Percentiles rank a stretch among this genome's conserved stretches.
These are phyloP conservation scores for Vitis hybrid DNA, from an alignment of 177 flowering plant species.

Conservation along the genomic window DNA sequence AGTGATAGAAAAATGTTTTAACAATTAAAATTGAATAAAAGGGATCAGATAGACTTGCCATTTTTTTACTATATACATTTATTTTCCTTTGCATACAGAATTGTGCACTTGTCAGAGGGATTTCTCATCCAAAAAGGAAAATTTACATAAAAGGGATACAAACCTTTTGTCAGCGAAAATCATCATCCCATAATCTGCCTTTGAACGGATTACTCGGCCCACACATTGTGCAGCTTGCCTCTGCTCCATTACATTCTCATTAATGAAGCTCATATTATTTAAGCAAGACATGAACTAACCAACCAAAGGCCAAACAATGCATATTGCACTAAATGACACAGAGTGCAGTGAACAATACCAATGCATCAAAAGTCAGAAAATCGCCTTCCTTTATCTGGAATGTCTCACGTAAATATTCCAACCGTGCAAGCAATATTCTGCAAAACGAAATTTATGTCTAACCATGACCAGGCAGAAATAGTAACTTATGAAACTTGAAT, in stretches of 20 bases:
- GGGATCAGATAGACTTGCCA: too few species aligned
- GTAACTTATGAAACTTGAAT: neutral
- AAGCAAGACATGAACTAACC: constrained; percentile 1
- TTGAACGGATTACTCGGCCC: constrained; percentile 95
- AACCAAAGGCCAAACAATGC: neutral
- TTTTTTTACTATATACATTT: too few species aligned
- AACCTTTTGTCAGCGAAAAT: constrained; percentile 99
- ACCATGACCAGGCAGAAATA: neutral
- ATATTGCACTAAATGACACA: neutral
- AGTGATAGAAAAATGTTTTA: too few species aligned
- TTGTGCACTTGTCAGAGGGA: too few species aligned
- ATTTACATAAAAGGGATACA: neutral
- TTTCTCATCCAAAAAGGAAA: neutral
- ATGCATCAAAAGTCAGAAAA: constrained; percentile 94
- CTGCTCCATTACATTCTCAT: constrained; percentile 37
- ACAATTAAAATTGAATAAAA: too few species aligned
- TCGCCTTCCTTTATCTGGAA: constrained; percentile 99
- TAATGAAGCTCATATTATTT: constrained; percentile 5
- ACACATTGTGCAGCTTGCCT: constrained; percentile 99
- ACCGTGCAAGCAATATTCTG: constrained; percentile 89
- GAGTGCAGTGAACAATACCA: constrained; percentile 51
- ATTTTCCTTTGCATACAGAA: too few species aligned
- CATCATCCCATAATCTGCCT: constrained; percentile 99
- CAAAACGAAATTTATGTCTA: constrained; percentile 10
- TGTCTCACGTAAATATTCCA: constrained; percentile 92